Conservation (phyloP, 2,329 filamentous ascomycete genomes). For the Neonectria sp. region DNA sequence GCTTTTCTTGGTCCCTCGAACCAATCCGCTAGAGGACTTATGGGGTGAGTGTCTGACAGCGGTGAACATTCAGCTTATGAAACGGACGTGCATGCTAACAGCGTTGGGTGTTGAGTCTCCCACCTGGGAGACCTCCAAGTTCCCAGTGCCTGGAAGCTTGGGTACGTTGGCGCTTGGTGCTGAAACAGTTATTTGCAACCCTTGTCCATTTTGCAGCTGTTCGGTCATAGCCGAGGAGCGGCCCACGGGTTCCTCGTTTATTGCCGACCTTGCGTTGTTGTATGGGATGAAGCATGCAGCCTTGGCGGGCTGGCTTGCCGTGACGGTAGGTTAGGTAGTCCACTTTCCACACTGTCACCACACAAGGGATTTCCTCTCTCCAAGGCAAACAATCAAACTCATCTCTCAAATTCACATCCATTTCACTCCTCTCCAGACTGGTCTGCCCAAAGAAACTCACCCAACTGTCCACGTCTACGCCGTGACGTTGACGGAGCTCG, state of each 20-base stretch:
- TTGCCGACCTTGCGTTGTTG: not conserved
- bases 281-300: not conserved
- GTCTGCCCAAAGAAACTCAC: not conserved
- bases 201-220: slow-evolving; percentile 12
- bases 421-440: not conserved
- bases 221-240: slow-evolving; percentile 19
- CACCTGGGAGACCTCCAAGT: not conserved
- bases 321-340: not conserved
- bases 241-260: slow-evolving; percentile 20
- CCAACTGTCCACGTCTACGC: not conserved
- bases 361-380: not conserved
- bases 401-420: no score
- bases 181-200: not conserved
- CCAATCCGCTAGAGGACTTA: not conserved
- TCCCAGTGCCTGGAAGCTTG: not conserved
- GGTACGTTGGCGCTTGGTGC: not conserved
- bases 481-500: slow-evolving; percentile 21
- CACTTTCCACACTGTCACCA: slow-evolving; percentile 1
- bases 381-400: not conserved
- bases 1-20: not conserved
- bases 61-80: not conserved
- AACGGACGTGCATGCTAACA: not conserved
- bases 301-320: not conserved
- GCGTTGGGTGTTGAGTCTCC: not conserved
- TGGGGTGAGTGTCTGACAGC: not conserved